A percentile compares a stretch with the other conserved stretches of the same genome.
These are phyloP conservation scores for Lentinula boryana DNA, from an alignment of 768 basidiomycete species.

Conservation along the genomic window DNA sequence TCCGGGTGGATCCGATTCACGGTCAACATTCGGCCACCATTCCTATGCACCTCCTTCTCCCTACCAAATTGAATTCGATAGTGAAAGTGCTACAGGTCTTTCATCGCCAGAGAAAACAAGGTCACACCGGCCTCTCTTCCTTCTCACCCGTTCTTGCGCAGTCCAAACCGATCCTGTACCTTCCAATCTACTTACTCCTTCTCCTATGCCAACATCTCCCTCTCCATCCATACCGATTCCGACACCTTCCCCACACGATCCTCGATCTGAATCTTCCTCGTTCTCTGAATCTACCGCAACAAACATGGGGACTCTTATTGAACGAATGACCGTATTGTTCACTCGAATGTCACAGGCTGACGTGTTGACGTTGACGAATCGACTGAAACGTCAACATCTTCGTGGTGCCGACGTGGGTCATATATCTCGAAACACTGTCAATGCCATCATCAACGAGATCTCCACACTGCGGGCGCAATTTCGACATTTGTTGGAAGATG, in stretches of 20 bases:
- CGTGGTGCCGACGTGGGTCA: conserved; percentile 82
- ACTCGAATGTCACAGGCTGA: conserved; percentile 66
- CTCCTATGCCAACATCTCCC: conserved; percentile 15
- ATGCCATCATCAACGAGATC: conserved; percentile 66
- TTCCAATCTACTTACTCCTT: conserved; percentile 20
- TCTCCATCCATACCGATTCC: conserved; percentile 26
- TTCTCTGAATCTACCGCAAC: conserved; percentile 49
- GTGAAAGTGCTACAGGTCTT: conserved; percentile 24
- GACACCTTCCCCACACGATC: conserved; percentile 45
- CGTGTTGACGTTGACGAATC: conserved; percentile 79
- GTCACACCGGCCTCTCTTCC: conserved; percentile 37
- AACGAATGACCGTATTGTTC: conserved; percentile 54
- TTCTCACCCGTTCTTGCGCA: conserved; percentile 56
- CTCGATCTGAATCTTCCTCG: conserved; percentile 73
- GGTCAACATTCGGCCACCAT: conserved; percentile 20
- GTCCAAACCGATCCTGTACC: conserved; percentile 59
- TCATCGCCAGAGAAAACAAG: conserved; percentile 28
- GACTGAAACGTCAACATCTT: conserved; percentile 87
- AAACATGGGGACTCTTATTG: conserved; percentile 50
- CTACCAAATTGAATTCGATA: conserved; percentile 37
- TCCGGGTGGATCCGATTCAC: conserved; percentile 31
- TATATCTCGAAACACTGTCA: conserved; percentile 78
- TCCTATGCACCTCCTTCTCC: conserved; percentile 20
- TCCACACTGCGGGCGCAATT: conserved; percentile 67
- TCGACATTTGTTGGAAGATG: conserved; percentile 69